Evolutionary conservation across 306 rosid species (phyloP), one percentile per base, ranked within the genome.

Genomic region (Fragaria ananassa): DNA sequence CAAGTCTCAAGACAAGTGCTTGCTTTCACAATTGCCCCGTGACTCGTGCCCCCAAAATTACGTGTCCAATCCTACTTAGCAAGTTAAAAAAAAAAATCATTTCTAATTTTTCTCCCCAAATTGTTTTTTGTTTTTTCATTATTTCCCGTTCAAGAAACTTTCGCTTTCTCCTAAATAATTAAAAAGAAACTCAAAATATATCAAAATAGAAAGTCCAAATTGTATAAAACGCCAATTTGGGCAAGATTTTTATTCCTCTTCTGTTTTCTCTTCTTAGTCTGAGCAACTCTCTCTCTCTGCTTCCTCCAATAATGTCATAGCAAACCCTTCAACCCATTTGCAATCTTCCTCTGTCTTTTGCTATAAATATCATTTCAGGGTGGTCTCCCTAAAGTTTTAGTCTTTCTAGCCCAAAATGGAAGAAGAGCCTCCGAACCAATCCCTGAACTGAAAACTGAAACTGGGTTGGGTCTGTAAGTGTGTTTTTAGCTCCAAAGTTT

Each of bases 351-450:
- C 74, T 29, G 13, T 45, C 47, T 49, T 51, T 13, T 21, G 25
- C 15, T 61, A 76, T 83, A 81, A 85, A 88, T 83, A 77, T 70
- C 86, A 79, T 82, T 77, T 80, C 76, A 76, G 78, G 60, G 61
- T 77, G 60, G 61, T 77, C 72, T 79, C 84, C 79, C 34, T 57
- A 56, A 29, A 85, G 80, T 74, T 83, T 60, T 78, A 80, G 74
- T 75, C 63, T 3, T 70, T 79, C 75, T 76, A 83, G 77, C 49
- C 27, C 80, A 84, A 83, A 65, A 74, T 83, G 81, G 79, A 34
- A 23, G 37, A 25, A 19, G 68, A 39, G 75, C 75, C 71, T 73
- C 77, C 79, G 70, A 1, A 68, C 37, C 85, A 56, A 76, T 67
- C 12, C 69, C 73, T 70, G 45, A 68, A 74, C 49, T 77, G 71